phyloP scores from a whole-genome alignment of 441 rosid genomes.

The Populus hybrid region DNA sequence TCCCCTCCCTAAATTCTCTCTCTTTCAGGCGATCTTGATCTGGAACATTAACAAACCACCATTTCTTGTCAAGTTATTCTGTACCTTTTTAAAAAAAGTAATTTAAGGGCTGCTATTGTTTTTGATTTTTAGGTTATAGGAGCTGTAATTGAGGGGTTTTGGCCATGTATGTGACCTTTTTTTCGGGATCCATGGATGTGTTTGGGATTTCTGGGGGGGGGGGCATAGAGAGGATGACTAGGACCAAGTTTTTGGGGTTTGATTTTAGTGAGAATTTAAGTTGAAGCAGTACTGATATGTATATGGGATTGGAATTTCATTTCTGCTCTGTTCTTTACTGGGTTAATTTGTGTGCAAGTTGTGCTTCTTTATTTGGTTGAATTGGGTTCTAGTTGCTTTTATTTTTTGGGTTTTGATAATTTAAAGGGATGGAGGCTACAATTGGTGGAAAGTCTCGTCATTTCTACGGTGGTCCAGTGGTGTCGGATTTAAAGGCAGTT shows the following conservation, averaged over 20 bases:
- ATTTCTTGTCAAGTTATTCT: conserved; percentile 14
- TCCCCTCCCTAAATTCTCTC: not conserved
- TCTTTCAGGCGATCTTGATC: conserved; percentile 8
- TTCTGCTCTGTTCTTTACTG: not conserved
- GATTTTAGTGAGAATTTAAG: conserved; percentile 6
- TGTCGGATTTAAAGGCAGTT: conserved; percentile 32
- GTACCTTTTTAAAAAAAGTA: not conserved
- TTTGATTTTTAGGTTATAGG: conserved; percentile 2
- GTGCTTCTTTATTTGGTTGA: conserved; percentile 1
- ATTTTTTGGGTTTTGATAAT: not conserved
- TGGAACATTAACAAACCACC: conserved; percentile 1
- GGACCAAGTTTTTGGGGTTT: conserved; percentile 5
- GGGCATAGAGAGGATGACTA: conserved; percentile 5
- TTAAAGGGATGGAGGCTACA: conserved; percentile 36
- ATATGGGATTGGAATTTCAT: not conserved
- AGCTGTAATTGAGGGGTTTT: conserved; percentile 16
- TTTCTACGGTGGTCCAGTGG: conserved; percentile 31
- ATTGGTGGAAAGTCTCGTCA: conserved; percentile 35
- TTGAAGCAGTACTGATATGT: conserved; percentile 5
- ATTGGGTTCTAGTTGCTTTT: conserved; percentile 12
- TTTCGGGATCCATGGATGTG: conserved; percentile 22
- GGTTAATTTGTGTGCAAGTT: not conserved
- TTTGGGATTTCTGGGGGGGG: conserved; percentile 9
- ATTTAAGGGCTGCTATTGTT: not conserved
- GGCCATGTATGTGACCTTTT: conserved; percentile 19